phyloP scores from a whole-genome alignment of 2,329 filamentous ascomycete species.

The Aspergillus nomiae region DNA sequence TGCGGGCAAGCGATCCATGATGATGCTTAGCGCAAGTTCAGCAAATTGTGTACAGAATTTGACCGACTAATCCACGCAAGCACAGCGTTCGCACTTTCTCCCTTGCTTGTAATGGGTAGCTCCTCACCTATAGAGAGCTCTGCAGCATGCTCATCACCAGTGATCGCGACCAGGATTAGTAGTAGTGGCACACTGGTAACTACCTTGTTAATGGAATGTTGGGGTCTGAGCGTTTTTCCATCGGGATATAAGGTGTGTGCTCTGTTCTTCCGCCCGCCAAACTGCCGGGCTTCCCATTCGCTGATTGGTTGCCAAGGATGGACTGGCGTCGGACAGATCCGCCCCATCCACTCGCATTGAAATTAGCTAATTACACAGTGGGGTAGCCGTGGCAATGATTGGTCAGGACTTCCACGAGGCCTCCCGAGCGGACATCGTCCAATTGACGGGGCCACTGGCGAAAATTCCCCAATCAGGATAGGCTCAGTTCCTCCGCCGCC shows the following conservation, averaged over 20 bases:
- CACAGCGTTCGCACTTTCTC: neutral
- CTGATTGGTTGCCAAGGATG: neutral
- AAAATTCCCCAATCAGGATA: conserved; percentile 14
- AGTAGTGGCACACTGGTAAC: neutral
- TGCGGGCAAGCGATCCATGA: neutral
- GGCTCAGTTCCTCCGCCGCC: conserved; percentile 5
- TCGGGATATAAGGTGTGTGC: neutral
- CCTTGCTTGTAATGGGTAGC: neutral
- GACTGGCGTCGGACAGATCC: neutral
- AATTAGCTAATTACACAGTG: neutral
- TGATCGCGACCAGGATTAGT: neutral
- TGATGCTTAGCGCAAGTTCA: neutral
- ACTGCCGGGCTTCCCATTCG: neutral
- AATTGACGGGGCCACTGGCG: conserved; percentile 1
- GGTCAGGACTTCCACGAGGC: conserved; percentile 4
- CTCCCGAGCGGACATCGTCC: neutral
- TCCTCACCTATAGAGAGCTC: neutral
- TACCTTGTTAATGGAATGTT: neutral
- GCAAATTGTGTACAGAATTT: neutral
- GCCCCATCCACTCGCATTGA: neutral
- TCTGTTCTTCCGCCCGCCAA: neutral
- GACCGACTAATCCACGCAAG: neutral
- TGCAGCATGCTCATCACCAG: neutral
- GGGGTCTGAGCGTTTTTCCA: neutral
- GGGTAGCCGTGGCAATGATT: neutral